Base-by-base conservation (phyloP, 495 filamentous ascomycete species). In the Penicillium dipodomyicola region DNA sequence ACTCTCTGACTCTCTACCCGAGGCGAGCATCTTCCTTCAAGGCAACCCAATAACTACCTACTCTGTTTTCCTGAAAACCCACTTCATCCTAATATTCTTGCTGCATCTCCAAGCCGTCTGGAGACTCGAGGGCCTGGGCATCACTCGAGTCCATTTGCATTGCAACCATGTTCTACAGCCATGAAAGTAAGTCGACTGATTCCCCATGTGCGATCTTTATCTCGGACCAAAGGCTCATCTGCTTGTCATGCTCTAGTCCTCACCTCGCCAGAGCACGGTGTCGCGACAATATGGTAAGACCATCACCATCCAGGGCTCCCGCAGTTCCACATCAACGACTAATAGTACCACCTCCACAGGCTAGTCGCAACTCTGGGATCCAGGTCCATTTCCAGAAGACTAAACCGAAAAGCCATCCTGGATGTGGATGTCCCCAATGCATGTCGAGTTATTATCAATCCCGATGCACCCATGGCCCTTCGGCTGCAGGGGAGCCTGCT, bases 401-500 rank as follows among this genome's bases (percentile, higher is more conserved):
- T 98, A 49, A 89, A 85, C 33, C 82, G 88, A n/a, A 96, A 92
- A 68, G 87, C 89, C 11, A 96, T 98, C 56, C 81, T 90, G 42
- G 85, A 90, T 11, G 94, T 98, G 47, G 80, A 97, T 63, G 84
- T 98, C 9, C 80, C 82, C 17, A 92, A 87, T 59, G 93, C 93
- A 53, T 97, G 92, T 69, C 80, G 85, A 45, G 92, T 89, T 6
- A 96, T 98, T 65, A 84, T 87, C 29, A 78, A 88, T 53, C 92
- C 94, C 0, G 87, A 85, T 23, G 92, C 88, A 6, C 94, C 94
- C 10, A 88, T 98, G 78, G 94, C 94, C 3, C 71, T 98, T 65
- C 87, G 94, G 15, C 82, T 98, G 32, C 94, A 98, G 70, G 91
- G 92, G 10, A 96, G 88, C 63, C 74, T 98, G 29, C 83, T 98